Evolutionary conservation across 371 early-diverging fungal species (phyloP).

Genomic region (Sporodiniella umbellata): DNA sequence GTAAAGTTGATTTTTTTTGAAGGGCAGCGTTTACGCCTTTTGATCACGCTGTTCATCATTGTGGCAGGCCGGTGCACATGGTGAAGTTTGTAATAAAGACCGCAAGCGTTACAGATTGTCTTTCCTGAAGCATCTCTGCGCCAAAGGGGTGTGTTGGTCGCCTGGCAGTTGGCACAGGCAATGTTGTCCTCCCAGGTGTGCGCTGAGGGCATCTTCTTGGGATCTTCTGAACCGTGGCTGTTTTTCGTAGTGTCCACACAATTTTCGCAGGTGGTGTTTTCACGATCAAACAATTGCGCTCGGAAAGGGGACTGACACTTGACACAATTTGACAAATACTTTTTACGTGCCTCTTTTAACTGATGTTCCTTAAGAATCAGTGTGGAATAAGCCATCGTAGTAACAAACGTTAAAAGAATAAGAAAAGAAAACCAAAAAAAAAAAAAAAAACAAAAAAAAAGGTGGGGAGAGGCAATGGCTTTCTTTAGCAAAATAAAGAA

Average conservation of each 20-base stretch:
- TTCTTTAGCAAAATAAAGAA: conserved; percentile 2
- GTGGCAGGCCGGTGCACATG: conserved; percentile 53
- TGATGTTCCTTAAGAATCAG: conserved; percentile 2
- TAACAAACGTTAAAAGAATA: not conserved
- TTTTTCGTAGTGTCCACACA: not conserved
- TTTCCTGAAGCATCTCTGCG: conserved; percentile 65
- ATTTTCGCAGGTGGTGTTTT: conserved; percentile 12
- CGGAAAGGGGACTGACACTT: conserved; percentile 35
- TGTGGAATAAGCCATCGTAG: conserved; percentile 21
- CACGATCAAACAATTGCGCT: conserved; percentile 34
- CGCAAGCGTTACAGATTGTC: conserved; percentile 80
- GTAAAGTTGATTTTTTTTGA: conserved; percentile 3
- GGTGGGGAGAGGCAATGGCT: no score
- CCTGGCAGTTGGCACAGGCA: conserved; percentile 72
- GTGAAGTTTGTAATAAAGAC: conserved; percentile 77
- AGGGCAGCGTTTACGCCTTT: conserved; percentile 43
- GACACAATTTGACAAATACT: conserved; percentile 37
- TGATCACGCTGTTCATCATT: conserved; percentile 56
- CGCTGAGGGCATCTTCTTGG: no score
- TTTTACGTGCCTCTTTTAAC: conserved; percentile 27
- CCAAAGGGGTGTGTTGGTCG: conserved; percentile 81
- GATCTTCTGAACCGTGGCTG: no score
- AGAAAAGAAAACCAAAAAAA: conserved; percentile 10
- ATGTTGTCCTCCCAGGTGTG: not conserved
- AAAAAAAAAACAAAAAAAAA: conserved; percentile 2